phyloP scores from a whole-genome alignment of 2,329 filamentous ascomycete species.

The Hymenoscyphus fraxineus region DNA sequence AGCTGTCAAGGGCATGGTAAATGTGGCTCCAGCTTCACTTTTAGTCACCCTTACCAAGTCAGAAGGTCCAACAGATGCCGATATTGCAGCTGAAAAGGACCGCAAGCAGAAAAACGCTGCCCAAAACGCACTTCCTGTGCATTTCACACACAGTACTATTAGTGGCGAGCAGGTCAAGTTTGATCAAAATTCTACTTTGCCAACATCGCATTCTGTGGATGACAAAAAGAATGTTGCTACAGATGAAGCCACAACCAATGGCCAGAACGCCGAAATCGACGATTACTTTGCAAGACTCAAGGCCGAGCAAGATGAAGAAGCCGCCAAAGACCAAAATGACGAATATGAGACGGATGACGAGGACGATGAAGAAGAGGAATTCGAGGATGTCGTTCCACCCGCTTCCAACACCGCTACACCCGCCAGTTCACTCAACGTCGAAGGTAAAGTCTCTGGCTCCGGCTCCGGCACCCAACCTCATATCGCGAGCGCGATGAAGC shows the following conservation, averaged over 20 bases:
- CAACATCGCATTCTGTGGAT: slow-evolving; percentile 36
- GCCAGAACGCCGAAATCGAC: slow-evolving; percentile 56
- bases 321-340: slow-evolving; percentile 48
- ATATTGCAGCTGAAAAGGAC: slow-evolving; percentile 61
- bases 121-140: slow-evolving; percentile 67
- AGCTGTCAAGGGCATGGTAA: slow-evolving; percentile 65
- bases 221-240: slow-evolving; percentile 46
- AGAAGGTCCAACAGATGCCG: slow-evolving; percentile 62
- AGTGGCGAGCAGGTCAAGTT: slow-evolving; percentile 57
- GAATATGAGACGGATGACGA: slow-evolving; percentile 47
- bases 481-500: slow-evolving; percentile 29
- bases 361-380: slow-evolving; percentile 43
- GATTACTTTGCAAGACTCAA: slow-evolving; percentile 66
- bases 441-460: slow-evolving; percentile 17
- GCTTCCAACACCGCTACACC: slow-evolving; percentile 30
- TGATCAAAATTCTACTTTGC: slow-evolving; percentile 37
- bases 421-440: slow-evolving; percentile 26
- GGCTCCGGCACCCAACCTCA: slow-evolving; percentile 16
- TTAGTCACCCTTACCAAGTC: slow-evolving; percentile 65
- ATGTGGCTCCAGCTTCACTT: slow-evolving; percentile 65
- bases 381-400: slow-evolving; percentile 43
- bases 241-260: slow-evolving; percentile 40
- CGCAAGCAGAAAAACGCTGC: slow-evolving; percentile 61
- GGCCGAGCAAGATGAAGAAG: slow-evolving; percentile 52
- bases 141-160: slow-evolving; percentile 70